Percentiles rank a stretch among this genome's conserved stretches.
Conservation (phyloP, 306 rosid genomes). For the Begonia peltatifolia region DNA sequence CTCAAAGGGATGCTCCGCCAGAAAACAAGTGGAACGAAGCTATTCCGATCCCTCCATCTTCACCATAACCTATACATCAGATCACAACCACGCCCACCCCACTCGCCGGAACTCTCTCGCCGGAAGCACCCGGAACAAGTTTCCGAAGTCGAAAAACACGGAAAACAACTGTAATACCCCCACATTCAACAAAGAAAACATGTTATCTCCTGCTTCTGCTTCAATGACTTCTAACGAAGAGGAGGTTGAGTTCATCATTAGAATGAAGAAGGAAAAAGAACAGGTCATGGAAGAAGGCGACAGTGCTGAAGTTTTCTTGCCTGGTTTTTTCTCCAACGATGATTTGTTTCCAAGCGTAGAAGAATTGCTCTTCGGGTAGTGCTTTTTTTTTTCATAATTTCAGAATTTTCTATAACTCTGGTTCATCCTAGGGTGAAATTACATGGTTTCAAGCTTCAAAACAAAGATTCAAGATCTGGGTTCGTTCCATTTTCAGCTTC, state of each 20-base stretch:
- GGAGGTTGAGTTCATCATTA: neutral
- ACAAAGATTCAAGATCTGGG: too few relatives aligned
- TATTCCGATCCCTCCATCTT: conserved; percentile 40
- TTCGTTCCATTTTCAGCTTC: too few relatives aligned
- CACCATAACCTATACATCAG: conserved; percentile 59
- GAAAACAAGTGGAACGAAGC: conserved; percentile 81
- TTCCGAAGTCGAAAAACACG: conserved; percentile 5
- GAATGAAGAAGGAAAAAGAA: neutral
- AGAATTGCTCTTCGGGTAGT: neutral
- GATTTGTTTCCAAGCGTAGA: neutral
- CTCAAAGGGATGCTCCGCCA: conserved; percentile 73
- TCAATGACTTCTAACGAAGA: neutral
- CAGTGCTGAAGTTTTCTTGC: neutral
- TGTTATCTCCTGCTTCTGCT: neutral
- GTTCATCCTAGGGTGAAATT: too few relatives aligned
- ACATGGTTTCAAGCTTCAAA: too few relatives aligned
- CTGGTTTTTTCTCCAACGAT: neutral
- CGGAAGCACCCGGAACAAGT: conserved; percentile 33
- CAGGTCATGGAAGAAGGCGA: neutral
- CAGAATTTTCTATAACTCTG: too few relatives aligned
- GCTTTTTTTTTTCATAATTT: too few relatives aligned
- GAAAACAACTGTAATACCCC: neutral
- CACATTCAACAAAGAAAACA: neutral
- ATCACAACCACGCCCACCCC: conserved; percentile 66
- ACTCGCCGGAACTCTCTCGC: conserved; percentile 41